Percentiles rank a stretch among this genome's conserved stretches.
These are phyloP conservation scores for Tylopilus subfusipes DNA, from an alignment of 768 basidiomycete species.

Conservation along the genomic window DNA sequence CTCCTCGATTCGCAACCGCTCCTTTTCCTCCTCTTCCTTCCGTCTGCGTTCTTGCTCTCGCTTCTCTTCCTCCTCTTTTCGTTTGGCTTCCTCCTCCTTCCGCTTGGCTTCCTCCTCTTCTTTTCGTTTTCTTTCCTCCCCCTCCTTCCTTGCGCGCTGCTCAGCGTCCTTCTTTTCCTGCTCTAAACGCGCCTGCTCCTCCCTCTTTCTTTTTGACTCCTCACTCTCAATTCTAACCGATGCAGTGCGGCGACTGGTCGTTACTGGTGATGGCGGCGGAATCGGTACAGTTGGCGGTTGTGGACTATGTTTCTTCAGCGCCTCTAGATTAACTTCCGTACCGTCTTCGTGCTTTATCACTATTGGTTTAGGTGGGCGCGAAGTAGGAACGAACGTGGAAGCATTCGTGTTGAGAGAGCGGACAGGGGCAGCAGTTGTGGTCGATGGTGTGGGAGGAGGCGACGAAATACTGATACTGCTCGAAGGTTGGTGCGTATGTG, in stretches of 20 bases:
- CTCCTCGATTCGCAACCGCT: slow-evolving; percentile 28
- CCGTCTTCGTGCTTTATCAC: slow-evolving; percentile 66
- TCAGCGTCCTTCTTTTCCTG: slow-evolving; percentile 38
- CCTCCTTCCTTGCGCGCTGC: slow-evolving; percentile 35
- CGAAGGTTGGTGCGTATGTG: slow-evolving; percentile 41
- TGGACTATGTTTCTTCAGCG: slow-evolving; percentile 48
- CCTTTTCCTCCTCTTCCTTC: slow-evolving; percentile 40
- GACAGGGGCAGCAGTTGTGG: slow-evolving; percentile 38
- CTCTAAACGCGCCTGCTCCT: slow-evolving; percentile 41
- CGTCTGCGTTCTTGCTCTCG: slow-evolving; percentile 38
- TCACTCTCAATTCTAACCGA: slow-evolving; percentile 63
- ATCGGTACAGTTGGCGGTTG: slow-evolving; percentile 39
- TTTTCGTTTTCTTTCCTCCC: slow-evolving; percentile 35
- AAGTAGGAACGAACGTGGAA: slow-evolving; percentile 59
- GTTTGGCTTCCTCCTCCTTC: slow-evolving; percentile 40
- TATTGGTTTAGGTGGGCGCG: slow-evolving; percentile 40
- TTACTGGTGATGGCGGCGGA: slow-evolving; percentile 35
- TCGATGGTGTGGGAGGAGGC: slow-evolving; percentile 66
- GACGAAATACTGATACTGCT: slow-evolving; percentile 48
- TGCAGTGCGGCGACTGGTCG: slow-evolving; percentile 25
- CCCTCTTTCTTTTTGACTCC: slow-evolving; percentile 50
- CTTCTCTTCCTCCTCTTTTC: slow-evolving; percentile 44
- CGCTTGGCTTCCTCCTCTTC: slow-evolving; percentile 44
- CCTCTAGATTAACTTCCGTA: slow-evolving; percentile 56
- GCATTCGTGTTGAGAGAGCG: slow-evolving; percentile 60